Evolutionary conservation across 106 monocot genomes (phyloP), one percentile per base, ranked within the genome.

Genomic region (Allium sativum): DNA sequence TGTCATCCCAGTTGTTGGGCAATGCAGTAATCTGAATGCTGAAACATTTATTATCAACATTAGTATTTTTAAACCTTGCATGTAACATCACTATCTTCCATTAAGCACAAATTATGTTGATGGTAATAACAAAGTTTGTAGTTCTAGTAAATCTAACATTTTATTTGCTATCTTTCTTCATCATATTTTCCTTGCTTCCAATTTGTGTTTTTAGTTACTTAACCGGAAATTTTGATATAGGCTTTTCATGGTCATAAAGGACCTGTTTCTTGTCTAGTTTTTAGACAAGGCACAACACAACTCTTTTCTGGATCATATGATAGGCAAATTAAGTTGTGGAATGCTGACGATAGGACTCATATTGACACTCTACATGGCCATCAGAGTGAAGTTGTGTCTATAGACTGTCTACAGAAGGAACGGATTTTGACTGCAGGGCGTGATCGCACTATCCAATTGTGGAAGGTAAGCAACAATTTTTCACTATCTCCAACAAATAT

Each of bases 231-330:
- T 21, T 1, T 72, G 43, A 64, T 74, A 53, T 75, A 96, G 95
- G 95, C 95, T 68, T 96, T 96, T 77, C 90, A 75, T 70, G 95
- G 95, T 17, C 95, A 96, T 59, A 82, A 72, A 78, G 95, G 82
- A 9, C 84, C 95, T 62, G 82, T 96, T 0, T 87, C 95, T 9
- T 87, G 90, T 65, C 73, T 96, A 56, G 59, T 84, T 40, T 96
- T 96, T 84, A 84, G 87, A 52, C 79, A 76, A 50, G 90, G 90
- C 14, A 84, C 95, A 42, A 43, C 81, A 53, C 77, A 96, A 69
- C 81, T 96, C 45, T 96, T 82, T 62, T 96, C 95, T 69, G 87
- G 87, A 16, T 96, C 95, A 18, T 96, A 84, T 78, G 95, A 96
- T 60, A 78, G 95, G 43, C 79, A 84, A 63, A 83, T 96, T 58